These are phyloP conservation scores for Ligustrum vulgare DNA, from an alignment of 257 asterid species.

Conservation along the genomic window DNA sequence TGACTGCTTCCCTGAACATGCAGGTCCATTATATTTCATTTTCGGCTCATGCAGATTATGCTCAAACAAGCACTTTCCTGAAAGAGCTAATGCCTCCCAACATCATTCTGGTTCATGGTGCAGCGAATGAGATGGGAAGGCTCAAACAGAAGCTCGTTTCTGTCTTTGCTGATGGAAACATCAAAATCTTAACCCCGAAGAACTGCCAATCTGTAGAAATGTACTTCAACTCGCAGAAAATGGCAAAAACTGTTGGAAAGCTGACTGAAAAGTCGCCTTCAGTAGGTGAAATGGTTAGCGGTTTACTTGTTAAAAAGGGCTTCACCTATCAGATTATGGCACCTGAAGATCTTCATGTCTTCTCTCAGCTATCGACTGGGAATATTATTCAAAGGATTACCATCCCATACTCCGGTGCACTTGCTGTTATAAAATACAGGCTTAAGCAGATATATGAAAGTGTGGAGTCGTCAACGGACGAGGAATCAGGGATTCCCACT, in stretches of 20 bases:
- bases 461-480: constrained; percentile 73
- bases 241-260: constrained; percentile 84
- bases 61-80: constrained; percentile 87
- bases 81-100: constrained; percentile 96
- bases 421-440: constrained; percentile 81
- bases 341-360: constrained; percentile 89
- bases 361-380: constrained; percentile 90
- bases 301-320: constrained; percentile 91
- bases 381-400: constrained; percentile 82
- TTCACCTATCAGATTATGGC: constrained; percentile 98
- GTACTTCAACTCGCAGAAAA: constrained; percentile 93
- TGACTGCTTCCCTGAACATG: constrained; percentile 88
- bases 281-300: constrained; percentile 77
- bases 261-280: constrained; percentile 71
- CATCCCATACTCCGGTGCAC: constrained; percentile 94
- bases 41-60: constrained; percentile 98
- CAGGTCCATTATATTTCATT: constrained; percentile 90
- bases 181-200: constrained; percentile 85
- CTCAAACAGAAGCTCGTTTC: constrained; percentile 87
- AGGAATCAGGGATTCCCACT: constrained; percentile 74
- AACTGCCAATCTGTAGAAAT: constrained; percentile 91
- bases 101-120: constrained; percentile 92
- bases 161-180: constrained; percentile 77
- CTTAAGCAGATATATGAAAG: constrained; percentile 89
- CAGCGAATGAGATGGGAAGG: constrained; percentile 86